phyloP scores from a whole-genome alignment of 2,329 filamentous ascomycete genomes.

The Exophiala bonariae region DNA sequence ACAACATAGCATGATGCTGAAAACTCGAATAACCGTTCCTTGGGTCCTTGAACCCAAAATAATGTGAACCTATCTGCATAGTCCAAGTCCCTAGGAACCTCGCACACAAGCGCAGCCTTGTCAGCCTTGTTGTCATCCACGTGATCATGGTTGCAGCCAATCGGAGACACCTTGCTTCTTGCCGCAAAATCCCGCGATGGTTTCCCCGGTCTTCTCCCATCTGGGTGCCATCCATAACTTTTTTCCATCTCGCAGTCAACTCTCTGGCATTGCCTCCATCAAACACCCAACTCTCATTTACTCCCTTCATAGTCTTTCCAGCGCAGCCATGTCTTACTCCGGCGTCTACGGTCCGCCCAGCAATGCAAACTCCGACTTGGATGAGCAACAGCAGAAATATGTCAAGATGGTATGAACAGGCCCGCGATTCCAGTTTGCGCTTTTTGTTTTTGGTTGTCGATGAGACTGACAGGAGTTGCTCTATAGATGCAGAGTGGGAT shows the following conservation, averaged over 20 bases:
- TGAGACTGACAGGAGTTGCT: constrained; percentile 1
- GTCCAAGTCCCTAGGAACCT: too few relatives aligned
- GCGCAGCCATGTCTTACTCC: constrained; percentile 11
- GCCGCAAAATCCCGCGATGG: constrained; percentile 12
- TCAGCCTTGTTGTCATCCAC: too few relatives aligned
- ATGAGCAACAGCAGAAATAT: constrained; percentile 49
- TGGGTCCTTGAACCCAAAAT: too few relatives aligned
- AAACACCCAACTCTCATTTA: background rate
- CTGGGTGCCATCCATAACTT: background rate
- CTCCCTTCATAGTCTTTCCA: background rate
- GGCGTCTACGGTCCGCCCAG: constrained; percentile 14
- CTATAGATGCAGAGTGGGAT: constrained; percentile 75
- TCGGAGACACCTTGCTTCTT: constrained; percentile 4
- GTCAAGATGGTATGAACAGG: constrained; percentile 43
- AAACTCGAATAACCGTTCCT: too few relatives aligned
- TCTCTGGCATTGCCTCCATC: background rate
- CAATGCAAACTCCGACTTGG: constrained; percentile 37
- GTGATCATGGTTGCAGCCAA: constrained; percentile 1
- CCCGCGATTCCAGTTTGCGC: background rate
- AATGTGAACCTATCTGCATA: too few relatives aligned
- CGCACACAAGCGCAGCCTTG: too few relatives aligned
- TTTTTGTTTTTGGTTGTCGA: background rate
- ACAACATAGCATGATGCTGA: too few relatives aligned
- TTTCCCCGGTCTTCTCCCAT: background rate
- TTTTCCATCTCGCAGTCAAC: constrained; percentile 1